Evolutionary conservation across 495 filamentous ascomycete genomes (phyloP), one percentile per base, ranked within the genome.

Genomic region (Symbiotaphrina buchneri): DNA sequence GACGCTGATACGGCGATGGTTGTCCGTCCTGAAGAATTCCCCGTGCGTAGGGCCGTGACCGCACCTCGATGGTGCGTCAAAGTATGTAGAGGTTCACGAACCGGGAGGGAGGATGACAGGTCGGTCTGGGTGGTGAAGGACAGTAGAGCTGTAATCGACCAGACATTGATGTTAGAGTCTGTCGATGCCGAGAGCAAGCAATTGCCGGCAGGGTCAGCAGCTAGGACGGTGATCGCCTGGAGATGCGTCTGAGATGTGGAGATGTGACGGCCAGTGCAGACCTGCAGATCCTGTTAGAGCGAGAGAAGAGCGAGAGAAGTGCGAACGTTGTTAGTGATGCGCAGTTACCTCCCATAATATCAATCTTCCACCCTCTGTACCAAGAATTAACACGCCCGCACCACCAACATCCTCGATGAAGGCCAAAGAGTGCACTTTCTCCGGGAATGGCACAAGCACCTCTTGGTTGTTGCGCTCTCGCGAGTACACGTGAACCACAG

Each of bases 81-180:
- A 4, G 68, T 80, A 18, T 68, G 68, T 21, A 72, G 52, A 4
- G 69, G 66, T 38, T 35, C 57, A 68, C 39, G 42, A 68, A 41
- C 53, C 71, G 45, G 48, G n/a, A n/a, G n/a, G 44, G 10, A 21
- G 35, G 28, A 33, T 25, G 17, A 41, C 35, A 18, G 49, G 37
- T 10, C 32, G 30, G 37, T 54, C 40, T 32, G 54, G 51, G 35
- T 39, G 3, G 65, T 55, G 44, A 74, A 74, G 3, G 69, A 74
- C 5, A 94, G 58, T 6, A 97, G 59, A 21, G 61, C 54, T 1
- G 70, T 55, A 13, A 94, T 42, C 4, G 79, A 81, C 87, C 87
- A 95, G 32, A 93, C 68, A 48, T 90, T 74, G 30, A 93, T 61
- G 42, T 74, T 82, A 10, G 85, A 79, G 47, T 95, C 87, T 36